Conservation (phyloP, 768 basidiomycete genomes). For the Phlegmacium glaucopus region DNA sequence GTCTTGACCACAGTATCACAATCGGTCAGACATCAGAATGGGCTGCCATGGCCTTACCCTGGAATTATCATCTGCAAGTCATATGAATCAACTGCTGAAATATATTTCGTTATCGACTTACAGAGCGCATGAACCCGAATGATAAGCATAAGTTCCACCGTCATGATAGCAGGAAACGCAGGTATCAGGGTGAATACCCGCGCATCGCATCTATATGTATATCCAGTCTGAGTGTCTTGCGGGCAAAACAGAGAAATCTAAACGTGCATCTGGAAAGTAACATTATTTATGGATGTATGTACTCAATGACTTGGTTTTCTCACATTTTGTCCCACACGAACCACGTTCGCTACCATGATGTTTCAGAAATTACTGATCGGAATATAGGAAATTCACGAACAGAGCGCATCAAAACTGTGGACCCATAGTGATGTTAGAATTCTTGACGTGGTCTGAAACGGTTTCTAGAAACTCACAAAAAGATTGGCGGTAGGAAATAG, state of each 20-base stretch:
- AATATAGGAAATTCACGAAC: neutral
- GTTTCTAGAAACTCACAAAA: conserved; percentile 19
- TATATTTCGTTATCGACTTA: conserved; percentile 7
- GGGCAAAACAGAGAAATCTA: too few relatives aligned
- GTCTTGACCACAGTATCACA: too few relatives aligned
- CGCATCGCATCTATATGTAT: neutral
- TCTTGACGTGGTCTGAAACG: neutral
- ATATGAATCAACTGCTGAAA: neutral
- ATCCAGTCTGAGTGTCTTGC: neutral
- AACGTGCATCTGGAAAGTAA: too few relatives aligned
- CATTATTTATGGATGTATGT: too few relatives aligned
- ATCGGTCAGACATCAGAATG: neutral
- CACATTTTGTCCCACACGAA: too few relatives aligned
- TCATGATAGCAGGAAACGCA: conserved; percentile 14
- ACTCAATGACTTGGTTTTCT: too few relatives aligned
- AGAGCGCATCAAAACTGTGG: conserved; percentile 1
- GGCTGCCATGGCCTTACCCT: neutral
- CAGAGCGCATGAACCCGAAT: conserved; percentile 21
- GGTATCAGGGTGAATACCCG: conserved; percentile 5
- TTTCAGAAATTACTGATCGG: too few relatives aligned
- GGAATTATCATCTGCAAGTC: neutral
- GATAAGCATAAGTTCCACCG: conserved; percentile 22
- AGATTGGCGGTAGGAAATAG: conserved; percentile 24
- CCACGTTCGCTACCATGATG: too few relatives aligned
- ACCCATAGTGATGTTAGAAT: neutral